phyloP scores from a whole-genome alignment of 768 basidiomycete species.

The Calocybe indica region DNA sequence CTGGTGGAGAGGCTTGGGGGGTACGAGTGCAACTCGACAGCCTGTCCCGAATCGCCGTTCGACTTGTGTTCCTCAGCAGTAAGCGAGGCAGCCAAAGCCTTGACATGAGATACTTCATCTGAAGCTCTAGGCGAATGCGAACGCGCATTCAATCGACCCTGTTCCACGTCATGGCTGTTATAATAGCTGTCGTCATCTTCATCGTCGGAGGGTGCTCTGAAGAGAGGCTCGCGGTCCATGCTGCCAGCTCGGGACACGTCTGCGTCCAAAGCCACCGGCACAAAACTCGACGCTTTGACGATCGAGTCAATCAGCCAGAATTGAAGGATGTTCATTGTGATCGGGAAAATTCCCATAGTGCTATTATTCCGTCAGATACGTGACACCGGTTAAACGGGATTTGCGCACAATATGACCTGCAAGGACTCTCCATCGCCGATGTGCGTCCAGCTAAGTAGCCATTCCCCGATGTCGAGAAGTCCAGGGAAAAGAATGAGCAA shows the following conservation, averaged over 20 bases:
- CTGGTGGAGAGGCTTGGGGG: conserved; percentile 51
- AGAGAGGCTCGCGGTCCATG: conserved; percentile 58
- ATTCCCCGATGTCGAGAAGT: conserved; percentile 74
- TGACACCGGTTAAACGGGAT: neutral
- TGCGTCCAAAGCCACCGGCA: conserved; percentile 31
- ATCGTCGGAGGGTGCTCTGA: conserved; percentile 42
- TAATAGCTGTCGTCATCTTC: conserved; percentile 41
- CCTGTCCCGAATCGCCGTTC: conserved; percentile 11
- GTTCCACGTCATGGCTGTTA: conserved; percentile 38
- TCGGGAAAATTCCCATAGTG: conserved; percentile 89
- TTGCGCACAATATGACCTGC: conserved; percentile 76
- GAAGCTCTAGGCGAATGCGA: conserved; percentile 23
- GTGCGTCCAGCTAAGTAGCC: conserved; percentile 76
- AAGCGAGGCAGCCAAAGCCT: conserved; percentile 18
- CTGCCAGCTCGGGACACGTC: conserved; percentile 31
- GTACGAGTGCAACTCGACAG: conserved; percentile 36
- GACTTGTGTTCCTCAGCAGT: conserved; percentile 37
- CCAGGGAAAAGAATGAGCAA: conserved; percentile 68
- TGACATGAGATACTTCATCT: conserved; percentile 12
- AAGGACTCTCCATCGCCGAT: conserved; percentile 55
- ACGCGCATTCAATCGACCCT: conserved; percentile 26
- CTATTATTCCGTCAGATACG: conserved; percentile 25
- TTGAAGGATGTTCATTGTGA: conserved; percentile 83
- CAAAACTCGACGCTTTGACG: conserved; percentile 61
- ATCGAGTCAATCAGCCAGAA: conserved; percentile 96